These are phyloP conservation scores for Pseudomonodictys pantanalensis DNA, from an alignment of 495 filamentous ascomycete genomes.

Conservation along the genomic window DNA sequence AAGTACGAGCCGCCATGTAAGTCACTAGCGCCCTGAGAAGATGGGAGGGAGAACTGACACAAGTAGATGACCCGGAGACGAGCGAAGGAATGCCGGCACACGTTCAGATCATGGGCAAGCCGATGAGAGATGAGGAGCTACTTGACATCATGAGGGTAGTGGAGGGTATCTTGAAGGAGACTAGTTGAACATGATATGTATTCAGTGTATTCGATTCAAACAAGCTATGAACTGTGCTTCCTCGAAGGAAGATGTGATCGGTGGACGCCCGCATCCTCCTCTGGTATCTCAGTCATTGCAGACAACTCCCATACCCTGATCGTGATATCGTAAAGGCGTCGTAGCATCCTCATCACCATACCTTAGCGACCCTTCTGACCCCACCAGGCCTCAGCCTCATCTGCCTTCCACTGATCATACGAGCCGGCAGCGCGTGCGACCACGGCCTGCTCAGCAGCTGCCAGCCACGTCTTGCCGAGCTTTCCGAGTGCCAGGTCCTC, in stretches of 20 bases:
- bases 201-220: not conserved
- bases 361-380: too few species aligned
- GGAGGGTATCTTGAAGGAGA: conserved; percentile 11
- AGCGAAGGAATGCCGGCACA: conserved; percentile 35
- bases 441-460: conserved; percentile 61
- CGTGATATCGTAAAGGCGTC: too few species aligned
- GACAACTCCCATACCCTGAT: too few species aligned
- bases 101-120: conserved; percentile 38
- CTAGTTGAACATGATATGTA: not conserved
- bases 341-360: too few species aligned
- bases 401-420: conserved; percentile 66
- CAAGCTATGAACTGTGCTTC: too few species aligned
- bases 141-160: conserved; percentile 33
- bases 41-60: not conserved
- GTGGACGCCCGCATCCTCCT: too few species aligned
- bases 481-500: conserved; percentile 60
- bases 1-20: conserved; percentile 35
- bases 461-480: conserved; percentile 65
- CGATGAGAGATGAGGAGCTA: conserved; percentile 41
- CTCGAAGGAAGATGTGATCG: too few species aligned
- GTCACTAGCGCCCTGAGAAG: not conserved
- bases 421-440: conserved; percentile 60
- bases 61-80: conserved; percentile 29
- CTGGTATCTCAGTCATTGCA: too few species aligned
- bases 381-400: conserved; percentile 68